Evolutionary conservation across 2,329 filamentous ascomycete species (phyloP), one percentile per base, ranked within the genome.

Genomic region (Fusarium sp.): DNA sequence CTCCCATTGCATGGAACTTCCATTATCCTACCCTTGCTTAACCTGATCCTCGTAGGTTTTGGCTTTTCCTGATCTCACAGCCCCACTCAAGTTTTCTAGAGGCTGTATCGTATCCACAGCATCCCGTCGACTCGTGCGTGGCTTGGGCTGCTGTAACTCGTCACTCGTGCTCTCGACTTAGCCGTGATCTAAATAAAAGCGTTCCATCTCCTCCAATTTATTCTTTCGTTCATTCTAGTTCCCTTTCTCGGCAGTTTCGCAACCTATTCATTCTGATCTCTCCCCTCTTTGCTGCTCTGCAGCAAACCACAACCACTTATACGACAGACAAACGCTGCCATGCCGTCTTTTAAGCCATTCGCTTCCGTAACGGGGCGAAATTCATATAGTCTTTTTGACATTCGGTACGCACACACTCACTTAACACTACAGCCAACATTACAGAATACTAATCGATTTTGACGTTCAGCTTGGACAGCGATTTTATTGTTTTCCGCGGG

Each of bases 401-500:
- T 89, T 70, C 84, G 87, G 86, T 88, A 79, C 72, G 85, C 75
- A 22, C 29, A 48, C 20, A 27, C 25, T 64, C 24, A 56, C 30
- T 64, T 24, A 53, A 13, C 44, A 29, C 40, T 56, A 24, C 38
- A 43, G 30, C 30, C 54, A 20, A 18, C 20, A 38, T 38, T 11
- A 4, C 16, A 18, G 13, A 15, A 18, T 55, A 29, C 65, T 73
- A 47, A 74, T 40, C 51, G 25, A 34, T 20, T 45, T 49, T 44
- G 29, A 4, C 22, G 18, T 41, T 20, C 75, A 94, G 92, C 55
- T 86, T 94, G 65, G 91, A 94, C 55, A 91, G 91, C 75, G 90
- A 93, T 75, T 92, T 94, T 61, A 88, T 95, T 63, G 90, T 95
- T 30, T 91, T 96, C 69, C 90, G 92, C 56, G 93, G 93, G 65